Evolutionary conservation across 208 protist genomes (phyloP), one percentile per base, ranked within the genome.

Genomic region (Leishmania martiniquensis): DNA sequence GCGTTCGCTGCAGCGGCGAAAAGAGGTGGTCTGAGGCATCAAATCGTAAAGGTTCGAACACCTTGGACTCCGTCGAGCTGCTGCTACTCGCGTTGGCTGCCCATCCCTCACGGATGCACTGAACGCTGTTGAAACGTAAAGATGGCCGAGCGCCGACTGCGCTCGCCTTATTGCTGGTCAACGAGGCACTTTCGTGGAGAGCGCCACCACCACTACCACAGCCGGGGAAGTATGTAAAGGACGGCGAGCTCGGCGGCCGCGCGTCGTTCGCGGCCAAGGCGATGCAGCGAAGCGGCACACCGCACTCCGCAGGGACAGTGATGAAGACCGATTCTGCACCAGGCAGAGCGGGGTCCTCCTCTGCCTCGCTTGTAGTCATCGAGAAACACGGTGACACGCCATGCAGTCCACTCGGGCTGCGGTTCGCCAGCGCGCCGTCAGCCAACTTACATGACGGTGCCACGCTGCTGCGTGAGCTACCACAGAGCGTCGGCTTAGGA

Each of bases 161-260:
- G 34, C 32, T 37, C 13, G 9, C 45, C 34, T 60, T 57, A 29
- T 63, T 52, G 32, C 37, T 37, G 9, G 49, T 29, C 29, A 10
- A 60, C 15, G 52, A 6, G 2, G 70, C 13, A 9, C 34, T 34
- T 32, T 60, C 49, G 32, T 77, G 65, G 44, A 51, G 1, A 52
- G 20, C 54, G 1, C 44, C 52, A 12, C 47, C n/a, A 20, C 25
- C 29, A 66, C 4, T 34, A 20, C 25, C 29, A 66, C 4, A 25
- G 70, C 39, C n/a, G 9, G 79, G 51, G 45, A 83, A 83, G 69
- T 71, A 76, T 39, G 73, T 71, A 49, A 83, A 83, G 74, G 74
- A 83, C 10, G 79, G 79, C 29, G 79, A 76, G 62, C 68, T 79
- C 10, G 68, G 67, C 42, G 79, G 59, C 29, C 57, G 74, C 2